phyloP scores from a whole-genome alignment of 2,329 filamentous ascomycete species.

The Dissoconium aciculare region DNA sequence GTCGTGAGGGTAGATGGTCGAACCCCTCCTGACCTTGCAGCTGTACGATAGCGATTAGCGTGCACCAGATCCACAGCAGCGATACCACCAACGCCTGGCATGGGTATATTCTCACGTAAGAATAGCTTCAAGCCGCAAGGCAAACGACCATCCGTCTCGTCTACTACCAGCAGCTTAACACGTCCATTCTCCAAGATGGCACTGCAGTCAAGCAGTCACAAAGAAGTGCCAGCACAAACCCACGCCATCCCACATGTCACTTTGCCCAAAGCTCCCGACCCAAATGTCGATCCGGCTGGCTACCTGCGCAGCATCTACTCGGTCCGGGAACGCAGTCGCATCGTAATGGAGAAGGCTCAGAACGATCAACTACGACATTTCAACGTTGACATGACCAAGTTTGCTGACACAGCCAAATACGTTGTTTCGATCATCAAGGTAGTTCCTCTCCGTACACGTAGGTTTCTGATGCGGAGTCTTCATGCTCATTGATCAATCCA shows the following conservation, averaged over 20 bases:
- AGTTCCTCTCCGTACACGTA: slow-evolving; percentile 8
- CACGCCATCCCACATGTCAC: slow-evolving; percentile 47
- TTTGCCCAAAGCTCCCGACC: slow-evolving; percentile 73
- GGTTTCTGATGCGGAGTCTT: background rate
- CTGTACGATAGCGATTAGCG: too few relatives aligned
- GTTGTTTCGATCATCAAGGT: slow-evolving; percentile 94
- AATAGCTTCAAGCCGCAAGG: slow-evolving; percentile 21
- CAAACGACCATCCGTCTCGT: slow-evolving; percentile 6
- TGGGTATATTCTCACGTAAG: slow-evolving; percentile 41
- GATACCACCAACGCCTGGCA: slow-evolving; percentile 15
- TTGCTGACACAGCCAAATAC: slow-evolving; percentile 68
- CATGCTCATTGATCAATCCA: slow-evolving; percentile 20
- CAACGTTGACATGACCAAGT: slow-evolving; percentile 73
- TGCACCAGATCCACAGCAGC: too few relatives aligned
- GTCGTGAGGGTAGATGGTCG: too few relatives aligned
- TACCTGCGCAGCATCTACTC: slow-evolving; percentile 83
- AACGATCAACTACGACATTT: slow-evolving; percentile 71
- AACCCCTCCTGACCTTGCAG: too few relatives aligned
- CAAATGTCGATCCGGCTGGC: slow-evolving; percentile 69
- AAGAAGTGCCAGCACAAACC: slow-evolving; percentile 19
- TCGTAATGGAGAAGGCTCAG: slow-evolving; percentile 63
- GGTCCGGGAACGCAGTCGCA: slow-evolving; percentile 62
- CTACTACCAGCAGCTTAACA: slow-evolving; percentile 8
- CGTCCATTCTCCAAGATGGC: slow-evolving; percentile 9
- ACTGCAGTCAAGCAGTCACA: slow-evolving; percentile 19